phyloP scores from a whole-genome alignment of 495 filamentous ascomycete genomes.

The Aspergillus nanangensis region DNA sequence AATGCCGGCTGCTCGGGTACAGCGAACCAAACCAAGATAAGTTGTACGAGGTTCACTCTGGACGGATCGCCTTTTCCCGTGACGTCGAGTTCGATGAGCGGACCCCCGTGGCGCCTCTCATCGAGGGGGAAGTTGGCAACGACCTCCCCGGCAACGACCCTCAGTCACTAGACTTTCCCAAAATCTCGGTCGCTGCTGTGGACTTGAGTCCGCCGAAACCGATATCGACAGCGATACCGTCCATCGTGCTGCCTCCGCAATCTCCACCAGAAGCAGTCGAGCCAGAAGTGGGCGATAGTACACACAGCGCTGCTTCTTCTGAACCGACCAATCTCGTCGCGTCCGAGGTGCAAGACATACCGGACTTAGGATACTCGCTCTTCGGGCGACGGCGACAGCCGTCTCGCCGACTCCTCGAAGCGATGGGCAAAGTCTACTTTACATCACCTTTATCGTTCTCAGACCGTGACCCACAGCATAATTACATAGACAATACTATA shows the following conservation, averaged over 20 bases:
- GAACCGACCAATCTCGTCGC: background rate
- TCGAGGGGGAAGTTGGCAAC: conserved; percentile 2
- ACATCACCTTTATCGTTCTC: background rate
- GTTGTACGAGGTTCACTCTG: background rate
- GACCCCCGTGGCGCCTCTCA: conserved; percentile 1
- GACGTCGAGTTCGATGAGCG: conserved; percentile 1
- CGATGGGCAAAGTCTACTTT: conserved; percentile 1
- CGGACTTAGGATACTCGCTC: conserved; percentile 1
- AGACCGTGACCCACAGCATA: background rate
- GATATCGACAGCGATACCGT: background rate
- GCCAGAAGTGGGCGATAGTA: background rate
- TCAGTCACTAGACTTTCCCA: background rate
- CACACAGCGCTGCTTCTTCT: background rate
- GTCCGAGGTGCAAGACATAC: background rate
- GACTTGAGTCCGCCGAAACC: background rate
- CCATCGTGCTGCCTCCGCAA: background rate
- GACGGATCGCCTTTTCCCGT: conserved; percentile 1
- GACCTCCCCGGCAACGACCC: conserved; percentile 1
- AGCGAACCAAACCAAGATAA: conserved; percentile 1
- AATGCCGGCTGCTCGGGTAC: conserved; percentile 1
- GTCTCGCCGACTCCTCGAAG: conserved; percentile 2
- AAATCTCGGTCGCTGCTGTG: background rate
- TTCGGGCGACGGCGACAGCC: background rate
- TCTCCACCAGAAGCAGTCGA: background rate
- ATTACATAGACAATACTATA: too few species aligned